phyloP scores from a whole-genome alignment of 768 basidiomycete species.

The Rhodotorula diobovata region DNA sequence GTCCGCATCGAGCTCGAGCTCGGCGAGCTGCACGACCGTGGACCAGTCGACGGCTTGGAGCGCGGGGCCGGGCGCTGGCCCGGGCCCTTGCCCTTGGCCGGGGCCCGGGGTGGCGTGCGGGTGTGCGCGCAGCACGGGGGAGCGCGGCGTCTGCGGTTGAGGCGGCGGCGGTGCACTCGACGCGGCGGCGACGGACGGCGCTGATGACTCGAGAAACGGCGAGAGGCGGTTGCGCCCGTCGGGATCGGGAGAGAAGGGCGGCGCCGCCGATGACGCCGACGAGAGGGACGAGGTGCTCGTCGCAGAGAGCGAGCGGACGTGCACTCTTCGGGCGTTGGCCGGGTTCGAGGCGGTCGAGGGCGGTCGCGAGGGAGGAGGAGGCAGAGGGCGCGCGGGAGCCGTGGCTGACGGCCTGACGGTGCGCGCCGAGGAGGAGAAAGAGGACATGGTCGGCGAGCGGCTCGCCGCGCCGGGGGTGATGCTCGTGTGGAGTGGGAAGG shows the following conservation, averaged over 20 bases:
- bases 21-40: background rate
- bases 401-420: background rate
- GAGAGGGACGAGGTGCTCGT: constrained; percentile 7
- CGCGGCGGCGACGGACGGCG: too few relatives aligned
- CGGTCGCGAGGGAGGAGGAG: background rate
- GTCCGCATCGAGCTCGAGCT: too few relatives aligned
- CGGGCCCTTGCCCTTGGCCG: too few relatives aligned
- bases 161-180: too few relatives aligned
- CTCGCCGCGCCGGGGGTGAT: background rate
- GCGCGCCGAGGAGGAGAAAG: constrained; percentile 11
- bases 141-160: too few relatives aligned
- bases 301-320: constrained; percentile 6
- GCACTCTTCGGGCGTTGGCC: background rate
- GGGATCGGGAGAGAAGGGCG: too few relatives aligned
- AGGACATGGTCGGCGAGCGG: constrained; percentile 6
- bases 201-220: background rate
- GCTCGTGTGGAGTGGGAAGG: background rate
- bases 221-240: background rate
- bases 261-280: background rate
- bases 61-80: background rate
- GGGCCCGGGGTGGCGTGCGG: too few relatives aligned
- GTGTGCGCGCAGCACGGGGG: background rate
- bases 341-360: background rate
- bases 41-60: constrained; percentile 4
- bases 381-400: background rate